Evolutionary conservation across 2,329 filamentous ascomycete genomes (phyloP), one percentile per base, ranked within the genome.

Genomic region (Ceratocystis smalleyi): DNA sequence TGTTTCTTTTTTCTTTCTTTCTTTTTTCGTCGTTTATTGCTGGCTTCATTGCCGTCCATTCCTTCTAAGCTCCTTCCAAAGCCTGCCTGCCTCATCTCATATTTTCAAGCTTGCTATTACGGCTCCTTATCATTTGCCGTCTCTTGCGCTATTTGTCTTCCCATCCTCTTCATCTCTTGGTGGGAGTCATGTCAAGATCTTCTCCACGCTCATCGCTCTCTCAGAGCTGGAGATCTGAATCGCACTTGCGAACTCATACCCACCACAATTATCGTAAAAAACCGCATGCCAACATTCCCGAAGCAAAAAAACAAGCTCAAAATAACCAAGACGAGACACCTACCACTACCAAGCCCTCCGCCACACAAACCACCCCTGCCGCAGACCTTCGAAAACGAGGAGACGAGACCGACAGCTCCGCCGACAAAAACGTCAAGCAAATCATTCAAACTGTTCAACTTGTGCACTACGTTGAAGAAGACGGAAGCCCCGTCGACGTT

Each of bases 381-480:
- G 30, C 61, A 12, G 64, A 66, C 24, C 57, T 64, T 8, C 30
- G 40, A 40, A 66, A 59, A 49, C 65, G 59, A 17, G 35, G 10
- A 40, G 51, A 30, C 17, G 27, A 32, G 19, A 47, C 8, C 32
- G 57, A 62, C 30, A 49, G 43, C 24, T 61, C 43, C 8, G 47
- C 47, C 22, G 19, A 59, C 17, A 1, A 57, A 15, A 24, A 74
- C 69, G 72, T 80, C 69, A 78, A 75, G 15, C 72, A 74, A 66
- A 74, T 83, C 69, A 74, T 82, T 63, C 76, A 81, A 71, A 83
- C 81, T 69, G 72, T 83, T 68, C 81, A 80, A 30, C 74, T 83
- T 70, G 71, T 83, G 64, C 77, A 82, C 68, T 69, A 79, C 67
- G 76, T 82, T 67, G 79, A 83, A 71, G 72, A 73, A 57, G 70